A percentile compares a stretch with the other conserved stretches of the same genome.
These are phyloP conservation scores for Ustanciosporium gigantosporum DNA, from an alignment of 1,284 basidiomycete genomes.

Conservation along the genomic window DNA sequence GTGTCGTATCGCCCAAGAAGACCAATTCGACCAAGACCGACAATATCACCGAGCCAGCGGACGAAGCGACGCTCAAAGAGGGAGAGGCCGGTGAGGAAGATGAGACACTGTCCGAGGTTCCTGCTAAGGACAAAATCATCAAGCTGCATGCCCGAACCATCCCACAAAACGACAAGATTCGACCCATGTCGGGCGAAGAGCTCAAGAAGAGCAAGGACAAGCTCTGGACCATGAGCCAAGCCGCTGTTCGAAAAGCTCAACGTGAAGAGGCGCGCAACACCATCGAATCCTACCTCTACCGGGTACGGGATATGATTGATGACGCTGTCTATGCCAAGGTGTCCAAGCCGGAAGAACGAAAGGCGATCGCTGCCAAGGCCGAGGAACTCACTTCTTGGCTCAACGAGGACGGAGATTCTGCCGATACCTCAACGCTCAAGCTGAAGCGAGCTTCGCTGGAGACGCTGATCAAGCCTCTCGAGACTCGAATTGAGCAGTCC, in stretches of 20 bases:
- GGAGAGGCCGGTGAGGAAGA: conserved; percentile 5
- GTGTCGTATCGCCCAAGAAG: conserved; percentile 33
- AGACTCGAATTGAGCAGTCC: conserved; percentile 83
- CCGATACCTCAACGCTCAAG: conserved; percentile 64
- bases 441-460: conserved; percentile 69
- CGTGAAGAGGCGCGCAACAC: conserved; percentile 89
- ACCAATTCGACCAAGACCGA: conserved; percentile 20
- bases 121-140: conserved; percentile 37
- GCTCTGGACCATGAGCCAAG: conserved; percentile 67
- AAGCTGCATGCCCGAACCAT: conserved; percentile 36
- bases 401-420: conserved; percentile 79
- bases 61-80: background rate
- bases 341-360: conserved; percentile 75
- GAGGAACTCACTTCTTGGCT: conserved; percentile 80
- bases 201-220: conserved; percentile 50
- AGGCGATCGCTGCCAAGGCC: conserved; percentile 69
- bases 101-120: conserved; percentile 18
- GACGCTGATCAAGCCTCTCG: conserved; percentile 78
- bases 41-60: conserved; percentile 3
- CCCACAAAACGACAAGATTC: conserved; percentile 22
- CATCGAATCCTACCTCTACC: conserved; percentile 90
- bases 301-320: conserved; percentile 78
- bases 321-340: conserved; percentile 72
- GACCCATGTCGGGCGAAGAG: conserved; percentile 46
- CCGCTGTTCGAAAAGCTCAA: conserved; percentile 75